Evolutionary conservation across 495 filamentous ascomycete species (phyloP).

Genomic region (Aeminium ludgeri): DNA sequence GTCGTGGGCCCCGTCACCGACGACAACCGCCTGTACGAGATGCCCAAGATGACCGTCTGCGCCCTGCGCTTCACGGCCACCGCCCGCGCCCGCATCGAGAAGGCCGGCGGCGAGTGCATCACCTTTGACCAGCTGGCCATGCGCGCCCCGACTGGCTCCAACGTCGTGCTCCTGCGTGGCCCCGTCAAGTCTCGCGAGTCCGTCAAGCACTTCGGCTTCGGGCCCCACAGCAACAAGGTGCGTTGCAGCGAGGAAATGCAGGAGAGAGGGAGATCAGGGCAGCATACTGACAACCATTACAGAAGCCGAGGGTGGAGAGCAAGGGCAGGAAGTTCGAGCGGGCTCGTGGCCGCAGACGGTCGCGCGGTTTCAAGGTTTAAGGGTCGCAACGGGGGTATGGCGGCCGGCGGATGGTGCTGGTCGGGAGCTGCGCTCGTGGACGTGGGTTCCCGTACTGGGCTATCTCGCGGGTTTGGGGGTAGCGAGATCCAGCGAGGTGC

Average conservation of each 20-base stretch:
- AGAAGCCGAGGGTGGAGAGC: conserved; percentile 92
- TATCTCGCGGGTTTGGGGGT: no score
- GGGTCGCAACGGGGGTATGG: background rate
- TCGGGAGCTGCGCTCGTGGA: no score
- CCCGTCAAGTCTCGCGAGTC: conserved; percentile 96
- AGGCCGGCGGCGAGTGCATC: conserved; percentile 82
- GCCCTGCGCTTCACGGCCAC: conserved; percentile 92
- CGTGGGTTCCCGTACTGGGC: no score
- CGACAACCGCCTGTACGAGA: conserved; percentile 74
- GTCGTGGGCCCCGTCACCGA: conserved; percentile 89
- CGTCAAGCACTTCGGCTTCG: conserved; percentile 96
- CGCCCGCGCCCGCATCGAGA: conserved; percentile 77
- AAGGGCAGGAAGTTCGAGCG: conserved; percentile 99
- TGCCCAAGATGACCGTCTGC: conserved; percentile 83
- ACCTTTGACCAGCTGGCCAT: conserved; percentile 93
- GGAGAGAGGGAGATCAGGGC: background rate
- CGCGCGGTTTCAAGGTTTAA: conserved; percentile 97
- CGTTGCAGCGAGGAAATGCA: conserved; percentile 19
- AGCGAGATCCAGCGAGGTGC: no score
- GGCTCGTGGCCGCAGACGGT: conserved; percentile 92
- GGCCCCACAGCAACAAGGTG: conserved; percentile 93
- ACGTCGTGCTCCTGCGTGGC: conserved; percentile 86
- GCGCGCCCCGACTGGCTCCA: conserved; percentile 78
- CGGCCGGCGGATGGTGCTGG: no score
- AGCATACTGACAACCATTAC: conserved; percentile 22